phyloP scores from a whole-genome alignment of 1,284 basidiomycete species.

The Phellopilus nigrolimitatus region DNA sequence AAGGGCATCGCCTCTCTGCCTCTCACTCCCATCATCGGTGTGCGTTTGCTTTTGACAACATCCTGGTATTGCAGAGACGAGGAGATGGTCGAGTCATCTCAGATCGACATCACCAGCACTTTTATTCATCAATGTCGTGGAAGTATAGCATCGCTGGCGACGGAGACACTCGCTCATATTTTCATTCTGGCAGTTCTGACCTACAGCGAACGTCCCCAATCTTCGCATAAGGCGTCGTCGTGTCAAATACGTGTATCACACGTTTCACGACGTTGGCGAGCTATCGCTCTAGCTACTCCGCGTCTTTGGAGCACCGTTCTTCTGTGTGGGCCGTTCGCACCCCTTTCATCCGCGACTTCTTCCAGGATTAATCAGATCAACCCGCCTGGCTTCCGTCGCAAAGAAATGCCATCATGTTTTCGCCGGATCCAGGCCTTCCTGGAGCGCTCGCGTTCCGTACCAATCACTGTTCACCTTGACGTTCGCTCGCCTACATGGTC shows the following conservation, averaged over 20 bases:
- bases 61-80: too few species aligned
- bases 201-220: background rate
- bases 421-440: constrained; percentile 35
- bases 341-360: too few species aligned
- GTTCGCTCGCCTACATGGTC: constrained; percentile 48
- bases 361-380: too few species aligned
- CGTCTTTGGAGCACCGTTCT: constrained; percentile 50
- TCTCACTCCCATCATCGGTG: too few species aligned
- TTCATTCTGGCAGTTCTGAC: constrained; percentile 2
- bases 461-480: constrained; percentile 46
- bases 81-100: background rate
- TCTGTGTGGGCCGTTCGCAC: constrained; percentile 34
- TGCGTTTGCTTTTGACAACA: too few species aligned
- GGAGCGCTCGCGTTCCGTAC: constrained; percentile 36
- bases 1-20: too few species aligned
- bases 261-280: constrained; percentile 48
- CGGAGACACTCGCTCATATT: constrained; percentile 12
- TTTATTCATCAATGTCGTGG: background rate
- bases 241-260: constrained; percentile 39
- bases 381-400: background rate
- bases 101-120: background rate
- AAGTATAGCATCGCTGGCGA: background rate
- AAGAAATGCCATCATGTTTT: constrained; percentile 33
- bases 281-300: constrained; percentile 41
- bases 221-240: background rate